These are phyloP conservation scores for Rosa rugosa DNA, from an alignment of 306 rosid species.

Conservation along the genomic window DNA sequence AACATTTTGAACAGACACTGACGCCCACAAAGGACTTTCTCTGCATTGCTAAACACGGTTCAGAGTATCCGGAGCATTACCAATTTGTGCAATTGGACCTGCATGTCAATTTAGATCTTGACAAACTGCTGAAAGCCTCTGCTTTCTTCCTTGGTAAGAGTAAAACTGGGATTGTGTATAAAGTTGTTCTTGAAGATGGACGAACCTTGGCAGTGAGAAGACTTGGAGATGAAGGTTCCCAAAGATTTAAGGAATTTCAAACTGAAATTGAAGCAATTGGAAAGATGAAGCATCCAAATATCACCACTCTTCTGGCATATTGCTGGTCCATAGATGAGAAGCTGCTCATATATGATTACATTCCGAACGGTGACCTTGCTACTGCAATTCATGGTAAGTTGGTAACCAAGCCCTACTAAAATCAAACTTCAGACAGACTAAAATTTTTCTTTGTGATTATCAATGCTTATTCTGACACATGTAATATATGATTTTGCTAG, in stretches of 20 bases:
- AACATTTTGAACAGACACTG: slow-evolving; percentile 38
- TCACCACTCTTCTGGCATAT: slow-evolving; percentile 76
- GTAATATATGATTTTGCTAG: slow-evolving; percentile 33
- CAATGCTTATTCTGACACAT: not conserved
- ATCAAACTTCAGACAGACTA: not conserved
- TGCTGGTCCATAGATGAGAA: slow-evolving; percentile 98
- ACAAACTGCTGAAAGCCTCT: slow-evolving; percentile 92
- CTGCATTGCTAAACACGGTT: slow-evolving; percentile 71
- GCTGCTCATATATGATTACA: slow-evolving; percentile 81
- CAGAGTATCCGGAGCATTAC: slow-evolving; percentile 71
- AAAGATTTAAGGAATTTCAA: slow-evolving; percentile 88
- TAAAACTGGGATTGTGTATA: slow-evolving; percentile 87
- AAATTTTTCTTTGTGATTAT: not conserved
- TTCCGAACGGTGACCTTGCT: slow-evolving; percentile 83
- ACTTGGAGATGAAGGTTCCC: slow-evolving; percentile 91
- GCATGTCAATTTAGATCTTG: slow-evolving; percentile 77
- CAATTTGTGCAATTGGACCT: slow-evolving; percentile 76
- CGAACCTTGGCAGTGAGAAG: slow-evolving; percentile 81
- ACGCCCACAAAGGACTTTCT: slow-evolving; percentile 56
- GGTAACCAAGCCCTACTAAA: not conserved
- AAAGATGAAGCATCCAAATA: slow-evolving; percentile 77
- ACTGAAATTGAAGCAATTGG: slow-evolving; percentile 95
- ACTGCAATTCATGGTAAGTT: slow-evolving; percentile 80
- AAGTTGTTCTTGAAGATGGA: slow-evolving; percentile 91
- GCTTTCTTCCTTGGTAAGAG: slow-evolving; percentile 92